Percentiles rank a stretch among this genome's conserved stretches.
phyloP scores from a whole-genome alignment of 2,329 filamentous ascomycete genomes.

The Apiospora malaysiana region DNA sequence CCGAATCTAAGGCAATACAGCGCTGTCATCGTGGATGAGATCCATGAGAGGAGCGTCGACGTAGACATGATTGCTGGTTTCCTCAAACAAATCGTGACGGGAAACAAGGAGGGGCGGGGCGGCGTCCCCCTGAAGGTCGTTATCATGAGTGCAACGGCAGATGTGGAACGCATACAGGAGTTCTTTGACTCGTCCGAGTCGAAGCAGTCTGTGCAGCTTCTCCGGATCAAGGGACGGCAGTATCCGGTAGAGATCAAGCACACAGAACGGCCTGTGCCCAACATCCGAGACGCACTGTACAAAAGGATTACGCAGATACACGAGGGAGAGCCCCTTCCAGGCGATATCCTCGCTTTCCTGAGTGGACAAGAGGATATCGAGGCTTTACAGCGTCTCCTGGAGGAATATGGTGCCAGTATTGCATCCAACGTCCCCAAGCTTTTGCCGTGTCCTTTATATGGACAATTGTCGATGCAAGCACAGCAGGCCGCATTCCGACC shows the following conservation, averaged over 20 bases:
- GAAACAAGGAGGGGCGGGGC: conserved; percentile 67
- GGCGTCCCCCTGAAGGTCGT: conserved; percentile 84
- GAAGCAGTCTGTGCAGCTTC: conserved; percentile 46
- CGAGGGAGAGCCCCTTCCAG: conserved; percentile 85
- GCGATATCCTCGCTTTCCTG: conserved; percentile 91
- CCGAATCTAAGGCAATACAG: conserved; percentile 84
- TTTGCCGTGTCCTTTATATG: conserved; percentile 81
- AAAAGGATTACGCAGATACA: conserved; percentile 88
- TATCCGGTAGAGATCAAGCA: conserved; percentile 83
- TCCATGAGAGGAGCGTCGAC: conserved; percentile 94
- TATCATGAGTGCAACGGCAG: conserved; percentile 96
- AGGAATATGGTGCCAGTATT: conserved; percentile 77
- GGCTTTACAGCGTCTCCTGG: conserved; percentile 76
- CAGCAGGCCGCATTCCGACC: conserved; percentile 88
- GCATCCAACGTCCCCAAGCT: conserved; percentile 76
- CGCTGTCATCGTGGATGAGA: conserved; percentile 91
- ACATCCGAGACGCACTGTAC: conserved; percentile 82
- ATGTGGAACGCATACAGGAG: conserved; percentile 76
- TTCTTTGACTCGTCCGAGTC: conserved; percentile 65
- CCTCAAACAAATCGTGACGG: conserved; percentile 74
- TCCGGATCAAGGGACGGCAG: conserved; percentile 82
- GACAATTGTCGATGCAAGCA: conserved; percentile 83
- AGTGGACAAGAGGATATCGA: conserved; percentile 95
- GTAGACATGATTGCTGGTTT: conserved; percentile 93
- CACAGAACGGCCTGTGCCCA: conserved; percentile 73